Percentiles rank a stretch among this genome's conserved stretches.
These are phyloP conservation scores for Lentinula lateritia DNA, from an alignment of 768 basidiomycete species.

Conservation along the genomic window DNA sequence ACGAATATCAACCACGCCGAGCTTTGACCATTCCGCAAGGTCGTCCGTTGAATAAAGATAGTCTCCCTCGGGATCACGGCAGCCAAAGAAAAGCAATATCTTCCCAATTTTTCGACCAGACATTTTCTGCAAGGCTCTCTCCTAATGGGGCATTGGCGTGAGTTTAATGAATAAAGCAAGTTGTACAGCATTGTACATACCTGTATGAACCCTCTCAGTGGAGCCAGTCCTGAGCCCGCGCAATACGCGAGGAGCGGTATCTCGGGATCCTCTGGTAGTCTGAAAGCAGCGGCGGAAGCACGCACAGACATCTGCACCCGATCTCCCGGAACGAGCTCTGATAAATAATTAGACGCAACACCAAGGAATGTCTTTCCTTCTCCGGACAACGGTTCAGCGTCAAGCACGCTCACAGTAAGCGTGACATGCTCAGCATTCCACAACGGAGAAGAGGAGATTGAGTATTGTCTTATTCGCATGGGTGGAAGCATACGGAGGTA, in stretches of 20 bases:
- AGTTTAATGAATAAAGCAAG: not conserved
- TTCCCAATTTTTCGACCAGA: slow-evolving; percentile 35
- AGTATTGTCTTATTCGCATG: slow-evolving; percentile 46
- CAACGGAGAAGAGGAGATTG: slow-evolving; percentile 44
- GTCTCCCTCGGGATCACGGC: slow-evolving; percentile 34
- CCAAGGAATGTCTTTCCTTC: slow-evolving; percentile 31
- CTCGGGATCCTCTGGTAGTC: slow-evolving; percentile 33
- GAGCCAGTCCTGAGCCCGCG: slow-evolving; percentile 43
- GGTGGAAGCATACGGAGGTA: slow-evolving; percentile 38
- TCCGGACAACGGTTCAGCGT: slow-evolving; percentile 30
- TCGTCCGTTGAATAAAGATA: slow-evolving; percentile 37
- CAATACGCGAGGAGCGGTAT: slow-evolving; percentile 41
- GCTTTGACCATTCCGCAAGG: slow-evolving; percentile 33
- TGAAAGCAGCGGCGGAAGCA: slow-evolving; percentile 33
- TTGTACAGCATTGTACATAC: not conserved
- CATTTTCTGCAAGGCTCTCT: slow-evolving; percentile 38
- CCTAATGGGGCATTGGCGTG: slow-evolving; percentile 15
- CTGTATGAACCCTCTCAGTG: slow-evolving; percentile 45
- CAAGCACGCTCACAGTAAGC: slow-evolving; percentile 40
- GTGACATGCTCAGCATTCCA: slow-evolving; percentile 35
- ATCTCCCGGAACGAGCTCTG: slow-evolving; percentile 31
- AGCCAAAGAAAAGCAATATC: slow-evolving; percentile 43
- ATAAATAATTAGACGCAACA: slow-evolving; percentile 42
- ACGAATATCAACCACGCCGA: slow-evolving; percentile 37
- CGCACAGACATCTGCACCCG: slow-evolving; percentile 37